Evolutionary conservation across 2,329 filamentous ascomycete species (phyloP).

Genomic region (Penicillium sp.): DNA sequence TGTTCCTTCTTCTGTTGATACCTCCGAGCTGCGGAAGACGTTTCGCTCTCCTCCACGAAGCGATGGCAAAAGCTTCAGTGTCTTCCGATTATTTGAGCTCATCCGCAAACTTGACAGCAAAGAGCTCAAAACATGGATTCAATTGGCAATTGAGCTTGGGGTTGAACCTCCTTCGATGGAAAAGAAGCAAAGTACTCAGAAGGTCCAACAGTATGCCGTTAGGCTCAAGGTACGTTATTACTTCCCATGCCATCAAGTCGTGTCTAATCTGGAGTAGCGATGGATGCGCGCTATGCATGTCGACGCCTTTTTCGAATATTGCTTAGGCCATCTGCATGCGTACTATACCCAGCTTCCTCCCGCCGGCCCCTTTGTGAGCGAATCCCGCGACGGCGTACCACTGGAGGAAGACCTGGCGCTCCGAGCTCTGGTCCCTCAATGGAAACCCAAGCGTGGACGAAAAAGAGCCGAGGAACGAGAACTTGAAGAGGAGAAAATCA

Average conservation of each 20-base stretch:
- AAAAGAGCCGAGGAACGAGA: slow-evolving; percentile 60
- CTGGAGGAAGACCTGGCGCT: slow-evolving; percentile 86
- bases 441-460: slow-evolving; percentile 57
- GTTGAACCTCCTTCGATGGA: slow-evolving; percentile 77
- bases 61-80: slow-evolving; percentile 79
- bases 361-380: slow-evolving; percentile 57
- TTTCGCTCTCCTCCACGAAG: slow-evolving; percentile 80
- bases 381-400: slow-evolving; percentile 72
- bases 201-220: slow-evolving; percentile 91
- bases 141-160: slow-evolving; percentile 78
- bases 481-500: slow-evolving; percentile 51
- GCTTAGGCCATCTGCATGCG: slow-evolving; percentile 68
- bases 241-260: neutral
- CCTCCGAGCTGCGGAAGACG: slow-evolving; percentile 64
- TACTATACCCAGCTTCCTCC: slow-evolving; percentile 76
- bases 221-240: slow-evolving; percentile 66
- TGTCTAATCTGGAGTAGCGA: slow-evolving; percentile 50
- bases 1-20: slow-evolving; percentile 66
- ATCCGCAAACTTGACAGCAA: slow-evolving; percentile 73
- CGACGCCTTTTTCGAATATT: slow-evolving; percentile 89
- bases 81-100: slow-evolving; percentile 70
- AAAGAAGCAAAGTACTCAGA: slow-evolving; percentile 85
- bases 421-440: slow-evolving; percentile 74
- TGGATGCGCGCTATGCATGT: slow-evolving; percentile 98
- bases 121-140: slow-evolving; percentile 89